A percentile compares a stretch with the other conserved stretches of the same genome.
These are phyloP conservation scores for Lithospermum erythrorhizon DNA, from an alignment of 257 asterid species.

Conservation along the genomic window DNA sequence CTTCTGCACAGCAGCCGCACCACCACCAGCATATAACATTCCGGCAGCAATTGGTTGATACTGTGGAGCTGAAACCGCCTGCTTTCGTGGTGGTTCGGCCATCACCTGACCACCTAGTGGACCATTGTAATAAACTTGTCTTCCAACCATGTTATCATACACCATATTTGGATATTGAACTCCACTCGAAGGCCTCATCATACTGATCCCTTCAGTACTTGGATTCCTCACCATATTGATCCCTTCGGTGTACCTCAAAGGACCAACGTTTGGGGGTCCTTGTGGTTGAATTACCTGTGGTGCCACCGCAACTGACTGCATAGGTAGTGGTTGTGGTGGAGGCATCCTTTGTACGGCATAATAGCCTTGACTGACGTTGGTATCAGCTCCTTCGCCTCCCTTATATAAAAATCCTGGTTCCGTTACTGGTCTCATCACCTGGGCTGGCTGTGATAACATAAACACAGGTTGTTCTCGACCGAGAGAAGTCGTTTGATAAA, in stretches of 20 bases:
- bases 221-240: conserved; percentile 25
- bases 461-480: conserved; percentile 58
- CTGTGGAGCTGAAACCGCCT: conserved; percentile 24
- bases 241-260: conserved; percentile 11
- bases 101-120: conserved; percentile 46
- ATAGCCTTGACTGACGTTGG: conserved; percentile 58
- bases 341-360: conserved; percentile 62
- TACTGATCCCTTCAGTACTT: conserved; percentile 23
- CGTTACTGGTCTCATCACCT: conserved; percentile 17
- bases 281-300: conserved; percentile 27
- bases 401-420: no score
- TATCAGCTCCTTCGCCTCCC: neutral
- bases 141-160: conserved; percentile 55
- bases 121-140: conserved; percentile 62
- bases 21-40: conserved; percentile 11
- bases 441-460: conserved; percentile 55
- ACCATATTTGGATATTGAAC: conserved; percentile 46
- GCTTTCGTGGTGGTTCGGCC: conserved; percentile 28
- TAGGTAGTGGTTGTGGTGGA: conserved; percentile 17
- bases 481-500: conserved; percentile 30
- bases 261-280: conserved; percentile 13
- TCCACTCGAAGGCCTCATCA: conserved; percentile 19
- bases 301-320: conserved; percentile 13
- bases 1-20: conserved; percentile 34
- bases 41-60: conserved; percentile 11